Evolutionary conservation across 768 basidiomycete genomes (phyloP).

Genomic region (Pseudohyphozyma bogoriensis): DNA sequence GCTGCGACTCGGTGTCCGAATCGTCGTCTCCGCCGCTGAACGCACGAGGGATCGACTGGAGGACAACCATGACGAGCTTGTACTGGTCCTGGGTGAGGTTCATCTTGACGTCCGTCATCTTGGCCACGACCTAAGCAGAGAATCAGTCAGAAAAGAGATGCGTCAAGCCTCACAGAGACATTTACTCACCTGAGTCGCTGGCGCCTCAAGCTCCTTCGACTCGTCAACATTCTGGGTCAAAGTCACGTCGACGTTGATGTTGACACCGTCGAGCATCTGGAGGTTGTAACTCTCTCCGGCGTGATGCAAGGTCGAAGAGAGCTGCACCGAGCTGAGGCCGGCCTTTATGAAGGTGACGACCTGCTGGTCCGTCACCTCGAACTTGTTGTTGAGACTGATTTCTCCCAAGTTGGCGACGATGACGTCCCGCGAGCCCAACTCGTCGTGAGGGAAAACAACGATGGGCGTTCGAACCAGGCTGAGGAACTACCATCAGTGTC

Average conservation of each 20-base stretch:
- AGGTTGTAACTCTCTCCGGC: constrained; percentile 48
- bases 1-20: constrained; percentile 33
- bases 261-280: constrained; percentile 86
- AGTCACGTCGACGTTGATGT: constrained; percentile 56
- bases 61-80: constrained; percentile 54
- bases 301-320: constrained; percentile 58
- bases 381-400: constrained; percentile 69
- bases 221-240: constrained; percentile 55
- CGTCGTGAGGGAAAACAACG: constrained; percentile 62
- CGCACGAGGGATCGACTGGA: constrained; percentile 58
- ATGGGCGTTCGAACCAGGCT: constrained; percentile 84
- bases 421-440: constrained; percentile 50
- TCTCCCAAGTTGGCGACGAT: constrained; percentile 79
- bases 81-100: constrained; percentile 79
- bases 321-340: constrained; percentile 68
- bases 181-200: constrained; percentile 61
- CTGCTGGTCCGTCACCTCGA: constrained; percentile 43
- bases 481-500: too few species aligned
- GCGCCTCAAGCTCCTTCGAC: constrained; percentile 46
- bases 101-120: constrained; percentile 72
- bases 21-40: constrained; percentile 48
- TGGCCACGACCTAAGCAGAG: constrained; percentile 53
- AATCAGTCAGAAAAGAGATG: not conserved
- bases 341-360: constrained; percentile 56
- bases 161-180: constrained; percentile 9